Base-by-base conservation (phyloP, 208 protist genomes). In the Borovskyia barvae region DNA sequence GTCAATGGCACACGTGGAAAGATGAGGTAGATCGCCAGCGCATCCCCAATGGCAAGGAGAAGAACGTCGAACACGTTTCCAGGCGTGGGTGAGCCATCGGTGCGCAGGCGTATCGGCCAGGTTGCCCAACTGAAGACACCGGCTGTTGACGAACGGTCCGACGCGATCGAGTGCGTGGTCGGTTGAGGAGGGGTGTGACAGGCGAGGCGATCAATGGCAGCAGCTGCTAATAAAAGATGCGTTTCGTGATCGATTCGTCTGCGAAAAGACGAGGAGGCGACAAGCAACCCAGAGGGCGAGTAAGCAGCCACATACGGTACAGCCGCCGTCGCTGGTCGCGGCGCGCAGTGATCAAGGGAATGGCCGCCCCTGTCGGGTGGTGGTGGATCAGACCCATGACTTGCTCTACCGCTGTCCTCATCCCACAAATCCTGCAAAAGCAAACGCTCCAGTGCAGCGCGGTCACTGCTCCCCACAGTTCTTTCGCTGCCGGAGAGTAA, bases 271-370 rank as follows among this genome's bases (percentile, higher is more conserved):
- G 65, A 43, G 14, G 80, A 87, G 15, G 77, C 73, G 37, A 53
- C 64, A 25, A 91, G 69, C 25, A 91, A 66, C 0, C 84, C 84
- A 40, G 66, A 76, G 19, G 72, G 70, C n/a, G 76, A 82, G 59
- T 74, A 91, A 17, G 58, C 67, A 9, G 84, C 73, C 43, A 80
- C 52, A 25, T 87, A 52, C 26, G 66, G 59, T 5, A 46, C 30
- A 14, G 48, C 24, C 33, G 49, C 47, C 20, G n/a, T 15, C 0
- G 49, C 35, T 15, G 40, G 20, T 5, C 3, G 39, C 14, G 26
- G 15, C 24, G 41, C 36, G 7, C 8, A n/a, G n/a, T n/a, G n/a
- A n/a, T n/a, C n/a, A n/a, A n/a, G n/a, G 32, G 2, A 5, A n/a
- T 36, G 43, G 20, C 32, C 19, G 20, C 24, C 19, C 2, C 24